phyloP scores from a whole-genome alignment of 2,329 filamentous ascomycete species.

The Neopestalotiopsis sp. region DNA sequence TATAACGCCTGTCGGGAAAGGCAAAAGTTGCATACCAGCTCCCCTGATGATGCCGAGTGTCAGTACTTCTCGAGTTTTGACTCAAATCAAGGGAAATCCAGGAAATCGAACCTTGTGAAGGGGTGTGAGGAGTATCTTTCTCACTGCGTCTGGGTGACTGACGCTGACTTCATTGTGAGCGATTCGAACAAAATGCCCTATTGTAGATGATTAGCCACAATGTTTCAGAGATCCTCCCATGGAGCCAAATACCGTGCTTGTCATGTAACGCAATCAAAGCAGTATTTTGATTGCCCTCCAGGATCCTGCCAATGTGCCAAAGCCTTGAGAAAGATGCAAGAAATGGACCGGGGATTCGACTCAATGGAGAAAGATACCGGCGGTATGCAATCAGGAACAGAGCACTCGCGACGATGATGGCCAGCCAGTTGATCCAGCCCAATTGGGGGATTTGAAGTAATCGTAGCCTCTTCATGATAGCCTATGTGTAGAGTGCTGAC shows the following conservation, averaged over 20 bases:
- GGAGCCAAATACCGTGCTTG: neutral
- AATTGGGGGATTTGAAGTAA: neutral
- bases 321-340: slow-evolving; percentile 12
- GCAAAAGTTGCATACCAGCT: slow-evolving; percentile 41
- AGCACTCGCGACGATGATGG: neutral
- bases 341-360: slow-evolving; percentile 7
- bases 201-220: too few species aligned
- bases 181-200: slow-evolving; percentile 48
- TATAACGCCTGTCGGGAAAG: slow-evolving; percentile 45
- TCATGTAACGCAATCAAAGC: slow-evolving; percentile 8
- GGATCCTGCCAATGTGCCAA: slow-evolving; percentile 11
- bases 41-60: neutral
- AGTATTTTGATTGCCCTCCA: slow-evolving; percentile 5
- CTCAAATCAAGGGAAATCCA: neutral
- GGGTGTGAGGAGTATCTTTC: slow-evolving; percentile 40
- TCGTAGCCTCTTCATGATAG: neutral
- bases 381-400: neutral
- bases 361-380: slow-evolving; percentile 1
- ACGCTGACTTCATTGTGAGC: slow-evolving; percentile 49
- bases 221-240: too few species aligned
- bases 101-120: slow-evolving; percentile 34
- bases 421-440: neutral
- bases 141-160: slow-evolving; percentile 45
- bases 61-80: neutral
- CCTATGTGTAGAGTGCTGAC: neutral